Conservation (phyloP, 2,329 filamentous ascomycete species). For the Xylaria sp. region DNA sequence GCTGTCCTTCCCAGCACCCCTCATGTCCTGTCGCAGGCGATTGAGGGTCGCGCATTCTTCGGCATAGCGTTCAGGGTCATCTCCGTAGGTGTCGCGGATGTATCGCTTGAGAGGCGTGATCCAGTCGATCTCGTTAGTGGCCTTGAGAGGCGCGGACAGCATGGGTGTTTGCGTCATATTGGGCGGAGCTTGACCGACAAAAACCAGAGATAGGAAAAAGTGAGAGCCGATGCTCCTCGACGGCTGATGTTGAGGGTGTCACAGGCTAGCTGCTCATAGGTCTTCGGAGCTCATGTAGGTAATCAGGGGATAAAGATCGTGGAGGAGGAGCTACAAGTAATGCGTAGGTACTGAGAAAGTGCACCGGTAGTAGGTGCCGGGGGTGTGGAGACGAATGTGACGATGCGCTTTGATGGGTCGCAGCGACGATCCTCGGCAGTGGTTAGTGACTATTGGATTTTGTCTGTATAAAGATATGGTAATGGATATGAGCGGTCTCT, state of each 20-base stretch:
- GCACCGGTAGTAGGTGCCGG: not conserved
- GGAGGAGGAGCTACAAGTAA: slow-evolving; percentile 5
- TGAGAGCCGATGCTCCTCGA: slow-evolving; percentile 15
- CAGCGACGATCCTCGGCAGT: slow-evolving; percentile 11
- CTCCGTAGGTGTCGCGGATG: slow-evolving; percentile 89
- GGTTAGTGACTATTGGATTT: not conserved
- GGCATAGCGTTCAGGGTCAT: slow-evolving; percentile 91
- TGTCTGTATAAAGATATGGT: not conserved
- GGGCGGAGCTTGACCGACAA: slow-evolving; percentile 10
- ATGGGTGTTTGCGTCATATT: slow-evolving; percentile 82
- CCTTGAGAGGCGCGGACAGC: slow-evolving; percentile 89
- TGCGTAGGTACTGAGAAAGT: slow-evolving; percentile 1
- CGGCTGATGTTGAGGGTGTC: slow-evolving; percentile 3
- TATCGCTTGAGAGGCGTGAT: slow-evolving; percentile 84
- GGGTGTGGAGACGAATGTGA: slow-evolving; percentile 20
- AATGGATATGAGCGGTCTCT: slow-evolving; percentile 1
- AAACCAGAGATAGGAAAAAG: slow-evolving; percentile 6
- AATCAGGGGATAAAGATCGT: slow-evolving; percentile 3
- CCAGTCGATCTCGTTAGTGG: slow-evolving; percentile 98
- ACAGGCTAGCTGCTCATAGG: slow-evolving; percentile 16
- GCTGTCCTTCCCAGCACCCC: slow-evolving; percentile 93
- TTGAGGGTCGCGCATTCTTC: slow-evolving; percentile 95
- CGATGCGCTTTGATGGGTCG: slow-evolving; percentile 17
- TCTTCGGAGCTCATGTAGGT: not conserved
- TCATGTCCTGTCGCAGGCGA: slow-evolving; percentile 94